Base-by-base conservation (phyloP, 164 flowering plant genomes). In the Tinospora cordifolia region DNA sequence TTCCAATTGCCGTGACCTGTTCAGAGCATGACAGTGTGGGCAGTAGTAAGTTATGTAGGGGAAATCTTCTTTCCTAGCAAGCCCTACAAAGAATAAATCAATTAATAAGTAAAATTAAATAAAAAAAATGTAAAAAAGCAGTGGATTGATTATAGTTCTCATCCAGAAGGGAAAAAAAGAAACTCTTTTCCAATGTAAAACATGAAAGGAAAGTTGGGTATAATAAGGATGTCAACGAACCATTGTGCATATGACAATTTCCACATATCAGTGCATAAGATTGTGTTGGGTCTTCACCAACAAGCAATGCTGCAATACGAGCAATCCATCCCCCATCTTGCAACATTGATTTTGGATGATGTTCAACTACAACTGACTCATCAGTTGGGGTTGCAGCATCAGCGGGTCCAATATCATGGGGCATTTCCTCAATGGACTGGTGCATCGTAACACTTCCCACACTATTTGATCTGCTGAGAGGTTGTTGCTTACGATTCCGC, bases 241-340 rank as follows among this genome's bases (percentile, higher is more conserved):
- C 98, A 75, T 93, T 93, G 83, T 93, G 98, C 94, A 87, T 88
- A 74, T 86, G 90, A 77, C 98, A 93, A 79, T 85, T 91, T 69
- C 97, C 95, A 80, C 98, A 93, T 70, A 93, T 91, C 22, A 93
- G 87, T 8, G 98, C 97, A 75, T 84, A 93, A 44, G 93, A 91
- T 71, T 91, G 96, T 22, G 97, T 80, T 22, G 98, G 96, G 78
- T 93, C 98, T 81, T 93, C 97, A 8, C 97, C 97, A 57, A 93
- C 96, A 75, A 91, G 94, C 72, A 91, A 73, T 62, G 98, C 98
- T 15, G 97, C 98, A 75, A 93, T 30, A 63, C 90, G 86, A 75
- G 98, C 89, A 74, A 93, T 72, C 96, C 94, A 91, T 44, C 97
- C 92, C 8, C 90, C 91, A 66, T 88, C 90, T 38, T 79, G 72